These are phyloP conservation scores for Phalaenopsis aphrodite DNA, from an alignment of 106 monocot genomes.

Conservation along the genomic window DNA sequence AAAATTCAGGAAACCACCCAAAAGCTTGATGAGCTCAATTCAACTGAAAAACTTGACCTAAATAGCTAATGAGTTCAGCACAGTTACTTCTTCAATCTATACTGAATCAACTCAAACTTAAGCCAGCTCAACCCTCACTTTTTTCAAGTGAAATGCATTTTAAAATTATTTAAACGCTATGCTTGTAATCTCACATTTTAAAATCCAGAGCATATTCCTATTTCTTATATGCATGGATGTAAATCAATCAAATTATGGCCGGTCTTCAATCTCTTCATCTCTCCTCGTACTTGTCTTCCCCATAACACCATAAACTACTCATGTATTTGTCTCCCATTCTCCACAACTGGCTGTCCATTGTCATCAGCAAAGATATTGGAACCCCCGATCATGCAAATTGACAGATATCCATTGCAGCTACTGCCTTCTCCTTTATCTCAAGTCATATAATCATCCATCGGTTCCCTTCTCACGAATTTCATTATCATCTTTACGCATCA, in stretches of 20 bases:
- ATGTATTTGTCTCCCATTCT: background rate
- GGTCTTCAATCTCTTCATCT: background rate
- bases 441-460: background rate
- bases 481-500: background rate
- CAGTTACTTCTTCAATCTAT: background rate
- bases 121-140: background rate
- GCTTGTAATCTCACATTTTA: no score
- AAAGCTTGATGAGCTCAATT: background rate
- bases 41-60: background rate
- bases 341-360: background rate
- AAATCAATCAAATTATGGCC: background rate
- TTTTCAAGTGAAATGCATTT: background rate
- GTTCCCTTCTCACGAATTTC: background rate
- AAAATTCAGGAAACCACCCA: background rate
- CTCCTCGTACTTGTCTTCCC: background rate
- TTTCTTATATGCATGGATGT: background rate
- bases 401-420: background rate
- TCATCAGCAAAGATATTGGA: background rate
- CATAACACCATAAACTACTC: background rate
- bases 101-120: background rate
- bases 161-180: no score
- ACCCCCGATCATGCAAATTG: background rate
- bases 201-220: no score
- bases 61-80: background rate
- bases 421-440: background rate